Evolutionary conservation across 164 flowering plant species (phyloP).

Genomic region (Sedum album): DNA sequence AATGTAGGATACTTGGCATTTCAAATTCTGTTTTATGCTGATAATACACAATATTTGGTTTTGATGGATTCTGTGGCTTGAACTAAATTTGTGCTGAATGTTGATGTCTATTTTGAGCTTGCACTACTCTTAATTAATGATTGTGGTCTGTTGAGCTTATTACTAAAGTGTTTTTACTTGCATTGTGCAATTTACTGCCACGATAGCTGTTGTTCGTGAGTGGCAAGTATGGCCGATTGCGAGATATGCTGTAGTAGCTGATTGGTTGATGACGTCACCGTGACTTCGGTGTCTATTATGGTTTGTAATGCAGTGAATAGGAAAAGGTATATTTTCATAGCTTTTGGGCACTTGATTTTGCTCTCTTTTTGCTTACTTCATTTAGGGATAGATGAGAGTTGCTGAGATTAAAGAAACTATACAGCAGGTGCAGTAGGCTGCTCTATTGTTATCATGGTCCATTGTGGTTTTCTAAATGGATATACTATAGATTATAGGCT

Average conservation of each 20-base stretch:
- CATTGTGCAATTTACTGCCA: neutral
- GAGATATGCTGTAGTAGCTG: neutral
- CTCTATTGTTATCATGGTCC: too few species aligned
- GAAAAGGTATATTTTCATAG: neutral
- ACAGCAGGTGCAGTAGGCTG: too few species aligned
- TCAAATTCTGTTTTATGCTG: neutral
- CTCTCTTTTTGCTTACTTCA: too few species aligned
- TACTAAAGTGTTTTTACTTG: neutral
- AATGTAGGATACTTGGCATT: neutral
- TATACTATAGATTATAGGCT: neutral
- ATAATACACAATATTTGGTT: neutral
- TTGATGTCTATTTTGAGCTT: neutral
- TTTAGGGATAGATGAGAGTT: too few species aligned
- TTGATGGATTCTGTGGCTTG: constrained; percentile 1
- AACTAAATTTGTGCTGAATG: neutral
- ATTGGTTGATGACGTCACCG: neutral
- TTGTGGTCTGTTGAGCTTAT: neutral
- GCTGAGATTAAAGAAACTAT: too few species aligned
- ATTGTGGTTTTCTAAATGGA: too few species aligned
- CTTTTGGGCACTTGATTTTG: too few species aligned
- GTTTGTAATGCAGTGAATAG: neutral
- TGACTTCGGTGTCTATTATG: neutral
- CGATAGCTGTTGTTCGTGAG: neutral
- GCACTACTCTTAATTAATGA: neutral
- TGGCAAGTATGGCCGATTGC: neutral